Percentiles rank a stretch among this genome's conserved stretches.
Conservation (phyloP, 1,139 yeast species). For the Taphrina confusa region DNA sequence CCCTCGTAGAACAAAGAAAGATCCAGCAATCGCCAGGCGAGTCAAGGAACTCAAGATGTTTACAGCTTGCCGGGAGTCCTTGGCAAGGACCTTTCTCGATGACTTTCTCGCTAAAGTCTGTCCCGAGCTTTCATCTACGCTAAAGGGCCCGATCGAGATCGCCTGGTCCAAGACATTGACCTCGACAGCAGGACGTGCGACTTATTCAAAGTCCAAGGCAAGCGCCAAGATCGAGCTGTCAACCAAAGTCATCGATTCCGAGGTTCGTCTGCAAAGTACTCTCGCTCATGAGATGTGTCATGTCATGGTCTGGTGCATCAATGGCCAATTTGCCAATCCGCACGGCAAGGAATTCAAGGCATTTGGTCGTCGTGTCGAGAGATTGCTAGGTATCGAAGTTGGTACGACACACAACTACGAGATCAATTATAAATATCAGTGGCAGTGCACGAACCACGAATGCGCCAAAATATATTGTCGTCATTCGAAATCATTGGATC, state of each 20-base stretch:
- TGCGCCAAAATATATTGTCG: constrained; percentile 32
- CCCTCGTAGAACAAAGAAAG: neutral
- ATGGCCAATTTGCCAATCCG: constrained; percentile 22
- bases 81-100: neutral
- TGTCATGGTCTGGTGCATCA: constrained; percentile 30
- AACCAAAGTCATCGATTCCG: constrained; percentile 34
- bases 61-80: neutral
- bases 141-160: constrained; percentile 6
- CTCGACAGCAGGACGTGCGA: constrained; percentile 33
- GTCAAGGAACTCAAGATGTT: neutral
- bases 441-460: constrained; percentile 25
- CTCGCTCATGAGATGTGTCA: constrained; percentile 36
- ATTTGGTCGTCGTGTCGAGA: constrained; percentile 9
- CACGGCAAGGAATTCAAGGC: constrained; percentile 36
- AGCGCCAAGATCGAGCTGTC: constrained; percentile 34
- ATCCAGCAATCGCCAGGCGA: neutral
- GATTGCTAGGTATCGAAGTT: constrained; percentile 24
- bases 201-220: constrained; percentile 1
- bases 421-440: constrained; percentile 34
- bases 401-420: constrained; percentile 34
- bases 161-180: constrained; percentile 22
- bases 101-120: neutral
- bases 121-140: neutral
- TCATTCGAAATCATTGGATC: constrained; percentile 36
- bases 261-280: constrained; percentile 27